phyloP scores from a whole-genome alignment of 352 stramenopile genomes.

The Globisporangium abappressorium region DNA sequence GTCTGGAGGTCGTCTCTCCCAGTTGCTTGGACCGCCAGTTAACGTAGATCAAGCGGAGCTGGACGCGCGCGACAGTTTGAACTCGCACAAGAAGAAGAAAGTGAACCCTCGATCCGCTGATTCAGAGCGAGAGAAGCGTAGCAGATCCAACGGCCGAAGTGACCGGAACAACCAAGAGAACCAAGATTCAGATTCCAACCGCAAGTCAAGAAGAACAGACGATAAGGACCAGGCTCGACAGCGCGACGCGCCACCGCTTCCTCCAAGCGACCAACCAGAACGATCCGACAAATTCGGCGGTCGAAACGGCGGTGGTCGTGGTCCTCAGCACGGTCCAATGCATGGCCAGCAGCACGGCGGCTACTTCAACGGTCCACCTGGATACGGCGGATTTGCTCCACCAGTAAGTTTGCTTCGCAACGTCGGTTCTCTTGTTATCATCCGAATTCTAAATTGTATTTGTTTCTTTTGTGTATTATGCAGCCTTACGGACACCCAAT shows the following conservation, averaged over 20 bases:
- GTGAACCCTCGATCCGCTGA: conserved; percentile 17
- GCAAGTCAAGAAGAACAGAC: conserved; percentile 24
- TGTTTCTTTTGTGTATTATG: conserved; percentile 11
- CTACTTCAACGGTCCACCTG: conserved; percentile 57
- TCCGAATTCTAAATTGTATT: not conserved
- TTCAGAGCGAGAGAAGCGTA: conserved; percentile 9
- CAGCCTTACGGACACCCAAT: conserved; percentile 70
- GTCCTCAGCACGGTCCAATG: conserved; percentile 15
- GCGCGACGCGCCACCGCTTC: conserved; percentile 22
- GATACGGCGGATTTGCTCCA: conserved; percentile 55
- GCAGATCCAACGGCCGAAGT: conserved; percentile 7
- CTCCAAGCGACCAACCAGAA: conserved; percentile 30
- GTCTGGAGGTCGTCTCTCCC: conserved; percentile 31
- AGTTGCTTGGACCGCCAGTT: conserved; percentile 64
- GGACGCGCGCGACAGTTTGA: conserved; percentile 59
- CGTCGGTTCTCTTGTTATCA: not conserved
- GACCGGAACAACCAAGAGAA: conserved; percentile 31
- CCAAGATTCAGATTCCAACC: conserved; percentile 19
- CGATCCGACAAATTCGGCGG: conserved; percentile 21
- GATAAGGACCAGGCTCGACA: conserved; percentile 18
- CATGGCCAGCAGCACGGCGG: conserved; percentile 37
- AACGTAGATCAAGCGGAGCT: conserved; percentile 79
- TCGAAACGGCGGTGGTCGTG: conserved; percentile 13
- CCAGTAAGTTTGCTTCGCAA: conserved; percentile 34
- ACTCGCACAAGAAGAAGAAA: conserved; percentile 64